These are phyloP conservation scores for Cavenderia fasciculata DNA, from an alignment of 78 protist genomes.

Conservation along the genomic window DNA sequence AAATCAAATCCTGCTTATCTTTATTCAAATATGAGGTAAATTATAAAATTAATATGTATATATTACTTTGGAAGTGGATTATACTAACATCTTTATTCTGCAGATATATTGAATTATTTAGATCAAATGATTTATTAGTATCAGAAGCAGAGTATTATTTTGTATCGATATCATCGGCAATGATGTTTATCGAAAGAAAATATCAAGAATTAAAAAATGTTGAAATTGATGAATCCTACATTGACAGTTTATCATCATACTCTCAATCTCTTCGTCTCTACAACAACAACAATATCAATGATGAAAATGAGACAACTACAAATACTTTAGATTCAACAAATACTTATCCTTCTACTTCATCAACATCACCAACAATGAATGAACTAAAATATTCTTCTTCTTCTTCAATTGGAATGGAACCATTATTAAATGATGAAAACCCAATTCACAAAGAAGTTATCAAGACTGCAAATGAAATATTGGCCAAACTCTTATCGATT, in stretches of 20 bases:
- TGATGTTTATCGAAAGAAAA: neutral
- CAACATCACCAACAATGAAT: neutral
- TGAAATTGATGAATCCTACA: too few species aligned
- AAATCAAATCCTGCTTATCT: conserved; percentile 49
- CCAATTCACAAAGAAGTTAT: conserved; percentile 10
- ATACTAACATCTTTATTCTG: neutral
- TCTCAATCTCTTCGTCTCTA: too few species aligned
- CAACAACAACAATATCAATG: too few species aligned
- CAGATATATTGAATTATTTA: conserved; percentile 53
- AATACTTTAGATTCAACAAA: neutral
- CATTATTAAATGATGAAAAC: conserved; percentile 30
- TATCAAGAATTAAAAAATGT: neutral
- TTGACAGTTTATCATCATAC: too few species aligned
- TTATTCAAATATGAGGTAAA: conserved; percentile 52
- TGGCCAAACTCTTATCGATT: neutral
- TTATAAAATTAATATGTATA: neutral
- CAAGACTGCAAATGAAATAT: conserved; percentile 7
- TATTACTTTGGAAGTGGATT: neutral
- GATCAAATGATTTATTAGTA: conserved; percentile 30
- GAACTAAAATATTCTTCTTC: too few species aligned
- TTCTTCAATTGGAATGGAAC: too few species aligned
- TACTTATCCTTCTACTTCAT: neutral
- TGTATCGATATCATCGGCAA: conserved; percentile 20
- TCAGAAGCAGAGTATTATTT: conserved; percentile 52
- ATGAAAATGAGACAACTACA: neutral